Base-by-base conservation (phyloP, 345 rosid species). In the Citrus trifoliata region DNA sequence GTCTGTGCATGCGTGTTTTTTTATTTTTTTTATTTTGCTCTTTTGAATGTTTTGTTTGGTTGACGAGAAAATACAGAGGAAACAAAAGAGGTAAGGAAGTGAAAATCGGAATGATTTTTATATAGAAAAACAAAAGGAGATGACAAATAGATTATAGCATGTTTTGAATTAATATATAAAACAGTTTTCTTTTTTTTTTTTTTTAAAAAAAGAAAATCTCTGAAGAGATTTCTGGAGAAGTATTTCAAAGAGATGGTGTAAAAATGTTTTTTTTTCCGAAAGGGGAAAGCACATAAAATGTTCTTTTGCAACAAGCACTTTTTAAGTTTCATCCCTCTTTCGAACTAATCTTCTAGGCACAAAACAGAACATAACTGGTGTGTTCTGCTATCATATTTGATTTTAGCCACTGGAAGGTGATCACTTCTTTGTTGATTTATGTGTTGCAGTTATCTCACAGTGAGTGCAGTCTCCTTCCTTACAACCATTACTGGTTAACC, bases 401-500 rank as follows among this genome's bases (percentile, higher is more conserved):
- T 16, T 70, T 30, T 10, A 51, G 38, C n/a, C 1, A 7, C 40
- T 19, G 22, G 19, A 28, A 16, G 9, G 48, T 46, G 18, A 27
- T 70, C 60, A 2, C 2, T 51, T 48, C 60, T 48, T 37, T 53
- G 4, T 14, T 46, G 35, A 38, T 82, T 73, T 76, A 24, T 76
- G 32, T 76, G 46, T 74, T 76, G 75, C 87, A 92, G 97, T 56
- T 51, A 27, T 76, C 83, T 68, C 81, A 65, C 18, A 77, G 79
- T 3, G 86, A 55, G 4, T 95, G 99, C 71, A 92, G 99, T 82
- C 97, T 92, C 73, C 86, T 92, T 84, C 88, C 90, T 67, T 67
- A 85, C 63, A 84, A 81, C 48, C 96, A 91, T 78, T 96, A 83
- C 80, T 94, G 93, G 95, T 83, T 96, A 69, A 87, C 84, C 38